A percentile compares a stretch with the other conserved stretches of the same genome.
phyloP scores from a whole-genome alignment of 1,284 basidiomycete species.

The Ceratobasidium sp. region DNA sequence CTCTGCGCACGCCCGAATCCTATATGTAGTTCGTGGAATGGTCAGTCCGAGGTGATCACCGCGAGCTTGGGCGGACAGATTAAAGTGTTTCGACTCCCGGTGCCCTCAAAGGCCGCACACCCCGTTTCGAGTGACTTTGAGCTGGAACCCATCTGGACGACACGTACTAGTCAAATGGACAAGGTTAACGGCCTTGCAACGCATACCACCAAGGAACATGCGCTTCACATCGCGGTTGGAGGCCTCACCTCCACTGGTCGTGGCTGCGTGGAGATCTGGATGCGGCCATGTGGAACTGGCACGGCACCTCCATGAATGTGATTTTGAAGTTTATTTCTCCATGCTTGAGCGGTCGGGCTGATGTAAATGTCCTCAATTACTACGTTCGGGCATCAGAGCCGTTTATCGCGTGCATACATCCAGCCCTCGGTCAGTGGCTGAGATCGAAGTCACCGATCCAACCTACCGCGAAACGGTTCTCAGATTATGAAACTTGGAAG shows the following conservation, averaged over 20 bases:
- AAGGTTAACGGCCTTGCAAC: constrained; percentile 73
- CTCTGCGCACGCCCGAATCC: neutral
- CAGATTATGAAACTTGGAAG: neutral
- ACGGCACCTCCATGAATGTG: neutral
- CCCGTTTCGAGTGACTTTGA: constrained; percentile 53
- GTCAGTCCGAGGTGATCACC: constrained; percentile 57
- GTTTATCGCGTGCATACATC: constrained; percentile 14
- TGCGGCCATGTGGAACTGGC: constrained; percentile 9
- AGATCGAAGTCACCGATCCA: neutral
- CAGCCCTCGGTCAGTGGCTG: neutral
- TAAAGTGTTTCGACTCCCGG: constrained; percentile 62
- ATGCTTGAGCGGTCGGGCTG: neutral
- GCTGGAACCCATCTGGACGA: constrained; percentile 63
- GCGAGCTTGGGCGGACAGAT: constrained; percentile 73
- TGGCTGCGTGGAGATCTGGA: constrained; percentile 73
- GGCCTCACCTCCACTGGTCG: constrained; percentile 69
- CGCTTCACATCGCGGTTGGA: constrained; percentile 63
- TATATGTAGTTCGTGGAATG: constrained; percentile 26
- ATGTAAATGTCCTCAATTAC: neutral
- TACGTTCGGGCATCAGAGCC: constrained; percentile 3
- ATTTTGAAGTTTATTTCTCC: neutral
- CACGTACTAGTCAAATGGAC: constrained; percentile 59
- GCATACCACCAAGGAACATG: constrained; percentile 15
- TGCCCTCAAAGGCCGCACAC: constrained; percentile 53
- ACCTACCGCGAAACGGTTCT: neutral